Percentiles rank a stretch among this genome's conserved stretches.
Conservation (phyloP, 2,329 filamentous ascomycete genomes). For the Sporothrix phasma region DNA sequence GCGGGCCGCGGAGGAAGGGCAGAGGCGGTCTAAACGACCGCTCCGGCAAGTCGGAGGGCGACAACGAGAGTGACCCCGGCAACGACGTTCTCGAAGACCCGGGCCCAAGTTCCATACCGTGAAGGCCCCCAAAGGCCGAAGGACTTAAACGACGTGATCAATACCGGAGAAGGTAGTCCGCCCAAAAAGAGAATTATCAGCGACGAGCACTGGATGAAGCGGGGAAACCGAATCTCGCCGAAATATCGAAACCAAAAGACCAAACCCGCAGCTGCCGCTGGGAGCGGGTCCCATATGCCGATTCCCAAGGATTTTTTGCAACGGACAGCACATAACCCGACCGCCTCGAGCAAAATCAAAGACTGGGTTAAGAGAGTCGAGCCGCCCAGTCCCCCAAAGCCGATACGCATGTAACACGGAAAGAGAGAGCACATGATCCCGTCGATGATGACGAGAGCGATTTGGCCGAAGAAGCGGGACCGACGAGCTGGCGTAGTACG, state of each 20-base stretch:
- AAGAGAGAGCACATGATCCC: slow-evolving; percentile 8
- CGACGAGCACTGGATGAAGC: slow-evolving; percentile 77
- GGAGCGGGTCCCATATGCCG: slow-evolving; percentile 25
- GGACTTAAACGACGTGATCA: slow-evolving; percentile 24
- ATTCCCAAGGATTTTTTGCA: slow-evolving; percentile 51
- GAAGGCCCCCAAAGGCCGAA: slow-evolving; percentile 8
- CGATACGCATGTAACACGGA: slow-evolving; percentile 16
- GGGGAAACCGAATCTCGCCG: slow-evolving; percentile 38
- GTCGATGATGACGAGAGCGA: slow-evolving; percentile 18
- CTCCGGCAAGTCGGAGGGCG: background rate
- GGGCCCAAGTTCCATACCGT: slow-evolving; percentile 8
- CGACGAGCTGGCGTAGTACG: slow-evolving; percentile 20
- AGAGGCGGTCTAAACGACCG: slow-evolving; percentile 19
- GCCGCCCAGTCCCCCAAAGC: slow-evolving; percentile 32
- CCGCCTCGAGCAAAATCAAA: slow-evolving; percentile 49
- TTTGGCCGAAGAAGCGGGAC: slow-evolving; percentile 14
- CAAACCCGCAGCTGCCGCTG: slow-evolving; percentile 20
- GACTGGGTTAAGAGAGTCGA: slow-evolving; percentile 52
- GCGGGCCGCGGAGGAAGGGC: slow-evolving; percentile 9
- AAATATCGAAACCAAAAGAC: slow-evolving; percentile 21
- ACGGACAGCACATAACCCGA: slow-evolving; percentile 43
- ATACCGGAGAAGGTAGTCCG: slow-evolving; percentile 39
- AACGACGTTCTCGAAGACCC: slow-evolving; percentile 19
- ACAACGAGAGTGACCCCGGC: slow-evolving; percentile 14
- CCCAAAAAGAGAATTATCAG: slow-evolving; percentile 90